Conservation (phyloP, 1,139 yeast genomes). For the Hyphopichia wangnamkhiaoensis region DNA sequence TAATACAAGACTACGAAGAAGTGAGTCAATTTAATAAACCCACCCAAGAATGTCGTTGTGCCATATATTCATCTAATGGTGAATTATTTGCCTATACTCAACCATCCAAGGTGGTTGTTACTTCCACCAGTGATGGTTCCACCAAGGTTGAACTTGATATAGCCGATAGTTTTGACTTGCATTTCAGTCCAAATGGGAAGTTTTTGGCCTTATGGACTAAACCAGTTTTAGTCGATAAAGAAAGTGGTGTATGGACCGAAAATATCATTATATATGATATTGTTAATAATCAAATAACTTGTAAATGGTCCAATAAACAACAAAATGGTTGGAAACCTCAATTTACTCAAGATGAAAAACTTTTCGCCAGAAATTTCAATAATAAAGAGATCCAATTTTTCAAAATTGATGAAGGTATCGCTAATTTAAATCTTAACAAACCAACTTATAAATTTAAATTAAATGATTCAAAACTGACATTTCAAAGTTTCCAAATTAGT, state of each 20-base stretch:
- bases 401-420: conserved; percentile 51
- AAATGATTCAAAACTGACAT: conserved; percentile 57
- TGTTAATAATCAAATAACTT: conserved; percentile 47
- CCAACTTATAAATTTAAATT: conserved; percentile 64
- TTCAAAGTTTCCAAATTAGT: conserved; percentile 61
- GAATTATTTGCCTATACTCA: conserved; percentile 58
- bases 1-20: conserved; percentile 52
- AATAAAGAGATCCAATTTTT: conserved; percentile 73
- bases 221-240: conserved; percentile 60
- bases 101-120: conserved; percentile 56
- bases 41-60: conserved; percentile 42
- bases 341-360: conserved; percentile 75
- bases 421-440: conserved; percentile 40
- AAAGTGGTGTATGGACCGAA: conserved; percentile 68
- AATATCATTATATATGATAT: conserved; percentile 78
- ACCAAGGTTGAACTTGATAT: conserved; percentile 49
- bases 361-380: conserved; percentile 62
- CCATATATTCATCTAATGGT: conserved; percentile 57
- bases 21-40: conserved; percentile 37
- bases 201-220: conserved; percentile 90
- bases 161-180: conserved; percentile 73
- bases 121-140: conserved; percentile 46
- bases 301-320: conserved; percentile 74
- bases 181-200: conserved; percentile 87
- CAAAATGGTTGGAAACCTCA: conserved; percentile 94